Percentiles rank a stretch among this genome's conserved stretches.
Evolutionary conservation across 1,284 basidiomycete genomes (phyloP).

Genomic region (Ustilago curta): DNA sequence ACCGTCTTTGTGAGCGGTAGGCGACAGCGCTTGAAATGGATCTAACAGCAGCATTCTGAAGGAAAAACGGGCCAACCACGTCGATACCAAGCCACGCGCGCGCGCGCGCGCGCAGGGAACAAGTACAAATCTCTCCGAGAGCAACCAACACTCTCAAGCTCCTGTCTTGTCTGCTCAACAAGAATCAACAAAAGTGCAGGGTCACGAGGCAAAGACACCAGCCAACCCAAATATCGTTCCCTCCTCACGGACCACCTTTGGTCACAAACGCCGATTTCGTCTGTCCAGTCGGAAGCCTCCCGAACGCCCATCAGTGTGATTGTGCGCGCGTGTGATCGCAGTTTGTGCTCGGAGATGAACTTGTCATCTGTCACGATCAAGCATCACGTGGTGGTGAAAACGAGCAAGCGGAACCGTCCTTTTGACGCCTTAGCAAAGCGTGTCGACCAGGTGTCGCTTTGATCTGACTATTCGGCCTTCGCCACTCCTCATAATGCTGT

Average conservation of each 20-base stretch:
- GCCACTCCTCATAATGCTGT: background rate
- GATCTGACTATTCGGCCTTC: background rate
- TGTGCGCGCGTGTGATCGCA: no score
- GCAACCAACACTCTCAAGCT: slow-evolving; percentile 1
- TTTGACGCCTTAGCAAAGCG: background rate
- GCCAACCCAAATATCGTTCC: background rate
- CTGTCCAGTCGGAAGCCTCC: background rate
- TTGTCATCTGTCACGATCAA: background rate
- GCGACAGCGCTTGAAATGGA: background rate
- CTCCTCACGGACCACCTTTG: background rate
- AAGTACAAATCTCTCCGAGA: background rate
- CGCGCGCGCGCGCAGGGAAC: slow-evolving; percentile 5
- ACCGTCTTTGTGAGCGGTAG: background rate
- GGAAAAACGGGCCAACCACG: slow-evolving; percentile 2
- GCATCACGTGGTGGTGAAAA: slow-evolving; percentile 4
- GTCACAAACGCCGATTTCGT: no score
- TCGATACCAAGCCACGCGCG: background rate
- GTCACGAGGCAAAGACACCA: slow-evolving; percentile 7
- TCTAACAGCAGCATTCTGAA: background rate
- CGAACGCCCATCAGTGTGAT: background rate
- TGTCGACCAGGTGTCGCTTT: background rate
- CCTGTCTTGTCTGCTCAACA: no score
- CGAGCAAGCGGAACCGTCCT: background rate
- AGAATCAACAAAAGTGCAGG: background rate
- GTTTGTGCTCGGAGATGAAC: background rate